Base-by-base conservation (phyloP, 768 basidiomycete species). In the Agrocybe praecox region DNA sequence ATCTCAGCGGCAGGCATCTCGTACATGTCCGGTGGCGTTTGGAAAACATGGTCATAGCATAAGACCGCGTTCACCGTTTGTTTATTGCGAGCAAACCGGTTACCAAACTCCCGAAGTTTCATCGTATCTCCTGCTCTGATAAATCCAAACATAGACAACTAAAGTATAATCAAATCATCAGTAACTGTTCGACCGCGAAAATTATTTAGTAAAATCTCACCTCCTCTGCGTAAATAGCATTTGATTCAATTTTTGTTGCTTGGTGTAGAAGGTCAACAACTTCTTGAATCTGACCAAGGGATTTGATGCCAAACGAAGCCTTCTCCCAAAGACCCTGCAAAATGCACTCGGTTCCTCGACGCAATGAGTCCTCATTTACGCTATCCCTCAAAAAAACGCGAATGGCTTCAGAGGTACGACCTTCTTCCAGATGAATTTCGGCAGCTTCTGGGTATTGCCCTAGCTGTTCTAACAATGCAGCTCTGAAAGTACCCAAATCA, bases 401-500 rank as follows among this genome's bases (percentile, higher is more conserved):
- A 24, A 86, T 80, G 0, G 85, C 87, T 18, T 81, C 76, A 2
- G 74, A 43, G 0, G 65, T 71, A 1, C 80, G 75, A 10, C 81
- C 83, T 62, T 83, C 80, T 1, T 65, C 66, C 5, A 84, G 58
- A 61, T 84, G 78, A 21, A 85, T 67, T 17, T 80, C 73, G 1
- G 84, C 84, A 0, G 87, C 86, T 34, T 86, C 81, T 1, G 56
- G 52, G 43, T 67, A 74, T 59, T 74, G 74, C 15, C 76, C 78
- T 7, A 78, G 69, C 8, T 70, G 67, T 44, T 74, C 74, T 15
- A 87, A 71, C 9, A 88, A 57, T 0, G 67, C 62, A 0, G 80
- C 80, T 6, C 72, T 80, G 4, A 81, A 77, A 11, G 74, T 57
- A 57, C 84, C 82, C 2, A 89, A 67, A 26, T 79, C 80, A 48